Evolutionary conservation across 805 yeast species (phyloP), one percentile per base, ranked within the genome.

Genomic region (Candida oleophila): DNA sequence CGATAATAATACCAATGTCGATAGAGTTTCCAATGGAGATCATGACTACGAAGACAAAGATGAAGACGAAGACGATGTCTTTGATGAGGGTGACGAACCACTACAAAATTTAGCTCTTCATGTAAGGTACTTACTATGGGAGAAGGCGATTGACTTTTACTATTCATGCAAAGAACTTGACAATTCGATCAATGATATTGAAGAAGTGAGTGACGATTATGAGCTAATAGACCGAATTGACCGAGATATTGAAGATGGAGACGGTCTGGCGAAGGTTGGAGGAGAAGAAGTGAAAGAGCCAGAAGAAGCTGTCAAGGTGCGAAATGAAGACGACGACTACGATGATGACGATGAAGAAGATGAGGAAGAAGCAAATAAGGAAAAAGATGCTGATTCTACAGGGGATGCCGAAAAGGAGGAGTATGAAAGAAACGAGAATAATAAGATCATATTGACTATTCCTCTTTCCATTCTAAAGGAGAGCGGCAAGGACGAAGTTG

Each of bases 111-210:
- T 86, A 37, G 84, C 89, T 4, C 67, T 85, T 41, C 85, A 80
- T 50, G 65, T 85, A 19, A 69, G 92, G 51, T 85, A 84, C 53
- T 73, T 85, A 11, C 66, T 87, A 20, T 87, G 88, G 81, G 91
- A 86, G 55, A 82, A 79, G 58, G 90, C 85, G 18, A 73, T 82
- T 8, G 85, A 81, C 56, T 67, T 59, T 51, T 70, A 63, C 52
- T 76, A 66, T 49, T 49, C 48, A 33, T 56, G 65, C 28, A 54
- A 55, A 49, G 55, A 53, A 20, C 46, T 62, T 11, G 57, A 56
- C 38, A 50, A 52, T 22, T 55, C 63, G 9, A 18, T 48, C 9
- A 49, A 60, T 44, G 45, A 55, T 9, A 49, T 64, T 30, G 69
- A 68, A 45, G 74, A 67, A 44, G 63, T 62, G 0, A 47, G 60